Base-by-base conservation (phyloP, 306 rosid genomes). In the Cucumis hystrix region DNA sequence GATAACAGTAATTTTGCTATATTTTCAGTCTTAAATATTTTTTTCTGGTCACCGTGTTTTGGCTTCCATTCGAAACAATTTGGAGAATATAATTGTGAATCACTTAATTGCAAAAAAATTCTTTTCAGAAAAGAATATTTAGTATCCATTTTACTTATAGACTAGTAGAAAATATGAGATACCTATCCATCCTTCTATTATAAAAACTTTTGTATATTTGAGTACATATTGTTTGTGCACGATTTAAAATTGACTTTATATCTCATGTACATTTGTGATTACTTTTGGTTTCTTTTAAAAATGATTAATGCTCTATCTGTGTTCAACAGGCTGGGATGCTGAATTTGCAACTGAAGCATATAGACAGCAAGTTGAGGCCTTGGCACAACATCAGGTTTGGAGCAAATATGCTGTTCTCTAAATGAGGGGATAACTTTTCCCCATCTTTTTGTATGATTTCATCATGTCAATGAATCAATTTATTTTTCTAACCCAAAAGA, bases 271-370 rank as follows among this genome's bases (percentile, higher is more conserved):
- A 45, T 25, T 25, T 28, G 3, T 25, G 60, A 52, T 72, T 28
- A 72, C 58, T 70, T 62, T 16, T 16, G 30, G 51, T 16, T 71
- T 71, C 18, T 51, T 25, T 47, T 25, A 14, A 47, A 10, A 9
- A 14, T 51, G 15, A 43, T 70, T 30, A 52, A 76, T 70, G 54
- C 41, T 59, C 54, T 56, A 80, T 67, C 66, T 47, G 33, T 64
- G 74, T 83, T 40, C 16, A 52, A 64, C 80, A 95, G 99, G 92
- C 41, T 95, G 99, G 99, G 99, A 95, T 88, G 93, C 97, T 78
- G 99, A 95, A 83, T 90, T 89, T 81, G 99, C 99, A 33, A 95
- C 99, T 35, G 93, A 84, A 86, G 99, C 99, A 74, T 95, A 95
- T 88, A 87, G 99, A 17, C 99, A 95, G 85, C 90, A 92, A 85